A percentile compares a stretch with the other conserved stretches of the same genome.
Conservation (phyloP, 352 stramenopile genomes). For the Halophytophthora batemanensis region DNA sequence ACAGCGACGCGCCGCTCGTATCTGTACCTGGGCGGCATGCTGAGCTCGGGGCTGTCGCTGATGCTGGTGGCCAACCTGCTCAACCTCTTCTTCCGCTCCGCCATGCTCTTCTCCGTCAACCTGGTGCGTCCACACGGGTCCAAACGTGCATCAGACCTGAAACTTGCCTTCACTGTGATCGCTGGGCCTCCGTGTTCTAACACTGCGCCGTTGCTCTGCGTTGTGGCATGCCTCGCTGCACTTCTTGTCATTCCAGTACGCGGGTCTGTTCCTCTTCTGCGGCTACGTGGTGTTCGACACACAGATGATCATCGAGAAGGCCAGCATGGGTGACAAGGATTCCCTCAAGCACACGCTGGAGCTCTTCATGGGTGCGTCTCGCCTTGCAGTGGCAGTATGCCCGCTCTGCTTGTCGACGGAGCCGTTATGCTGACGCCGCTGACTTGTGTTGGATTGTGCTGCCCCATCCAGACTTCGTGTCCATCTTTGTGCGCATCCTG, state of each 20-base stretch:
- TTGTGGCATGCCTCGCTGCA: too few species aligned
- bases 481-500: constrained; percentile 87
- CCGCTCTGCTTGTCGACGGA: neutral
- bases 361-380: constrained; percentile 76
- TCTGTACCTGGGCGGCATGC: constrained; percentile 79
- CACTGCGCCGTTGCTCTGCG: too few species aligned
- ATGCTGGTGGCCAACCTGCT: constrained; percentile 48
- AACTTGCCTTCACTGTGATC: constrained; percentile 2
- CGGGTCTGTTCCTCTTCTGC: constrained; percentile 85
- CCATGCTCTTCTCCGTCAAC: constrained; percentile 49
- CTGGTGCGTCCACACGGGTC: constrained; percentile 32
- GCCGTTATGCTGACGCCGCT: neutral
- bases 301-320: constrained; percentile 91
- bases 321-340: constrained; percentile 76
- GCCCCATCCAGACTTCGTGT: constrained; percentile 62
- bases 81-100: constrained; percentile 66
- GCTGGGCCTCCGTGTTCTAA: neutral
- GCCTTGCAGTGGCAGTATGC: neutral
- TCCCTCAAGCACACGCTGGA: constrained; percentile 77
- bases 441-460: constrained; percentile 3
- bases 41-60: constrained; percentile 63
- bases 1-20: constrained; percentile 71
- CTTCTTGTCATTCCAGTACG: constrained; percentile 38
- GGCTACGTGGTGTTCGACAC: constrained; percentile 90
- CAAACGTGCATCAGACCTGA: neutral